Evolutionary conservation across 2,329 filamentous ascomycete species (phyloP).

Genomic region (Coniochaeta sp.): DNA sequence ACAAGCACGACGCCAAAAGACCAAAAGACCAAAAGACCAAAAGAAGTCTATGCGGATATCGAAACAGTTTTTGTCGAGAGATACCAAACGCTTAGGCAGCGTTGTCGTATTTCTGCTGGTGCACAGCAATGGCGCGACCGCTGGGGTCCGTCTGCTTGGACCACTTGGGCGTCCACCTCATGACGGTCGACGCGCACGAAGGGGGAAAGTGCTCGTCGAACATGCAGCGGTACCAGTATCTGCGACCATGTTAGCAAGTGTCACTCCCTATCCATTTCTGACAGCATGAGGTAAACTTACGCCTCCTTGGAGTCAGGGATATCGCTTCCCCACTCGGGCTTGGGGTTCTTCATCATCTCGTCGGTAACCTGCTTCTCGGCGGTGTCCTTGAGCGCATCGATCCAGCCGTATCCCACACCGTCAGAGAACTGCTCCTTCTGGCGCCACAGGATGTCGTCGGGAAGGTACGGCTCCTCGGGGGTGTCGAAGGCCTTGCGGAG

Average conservation of each 20-base stretch:
- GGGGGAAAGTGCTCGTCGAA: constrained; percentile 98
- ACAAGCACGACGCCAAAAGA: not conserved
- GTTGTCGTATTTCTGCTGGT: constrained; percentile 65
- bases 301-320: constrained; percentile 96
- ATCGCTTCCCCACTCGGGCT: constrained; percentile 89
- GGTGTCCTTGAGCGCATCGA: constrained; percentile 92
- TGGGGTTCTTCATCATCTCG: constrained; percentile 98
- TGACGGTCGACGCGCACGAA: constrained; percentile 84
- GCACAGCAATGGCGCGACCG: constrained; percentile 74
- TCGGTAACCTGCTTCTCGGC: constrained; percentile 86
- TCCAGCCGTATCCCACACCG: constrained; percentile 98
- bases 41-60: not conserved
- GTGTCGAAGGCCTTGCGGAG: constrained; percentile 97
- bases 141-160: constrained; percentile 93
- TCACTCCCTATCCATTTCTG: not conserved
- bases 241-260: constrained; percentile 23
- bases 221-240: constrained; percentile 97
- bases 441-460: constrained; percentile 90
- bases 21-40: no score
- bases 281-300: constrained; percentile 38
- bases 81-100: constrained; percentile 19
- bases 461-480: constrained; percentile 86
- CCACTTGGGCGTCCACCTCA: constrained; percentile 97
- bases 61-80: not conserved
- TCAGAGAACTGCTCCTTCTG: constrained; percentile 99